Conservation (phyloP, 1,284 basidiomycete species). For the Schizophyllum amplum region DNA sequence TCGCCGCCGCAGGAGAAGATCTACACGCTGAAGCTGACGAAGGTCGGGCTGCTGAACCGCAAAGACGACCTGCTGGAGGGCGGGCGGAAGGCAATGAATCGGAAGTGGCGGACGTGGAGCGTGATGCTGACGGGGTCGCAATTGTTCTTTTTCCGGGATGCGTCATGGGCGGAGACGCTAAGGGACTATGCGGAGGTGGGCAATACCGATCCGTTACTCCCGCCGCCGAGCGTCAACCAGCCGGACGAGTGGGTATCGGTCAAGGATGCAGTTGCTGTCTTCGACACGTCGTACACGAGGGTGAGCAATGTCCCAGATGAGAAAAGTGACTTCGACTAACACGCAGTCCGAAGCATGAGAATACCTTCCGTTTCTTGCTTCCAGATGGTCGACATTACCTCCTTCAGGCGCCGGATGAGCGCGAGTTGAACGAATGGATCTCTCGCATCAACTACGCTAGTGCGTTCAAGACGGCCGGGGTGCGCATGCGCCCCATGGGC, state of each 20-base stretch:
- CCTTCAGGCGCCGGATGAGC: constrained; percentile 65
- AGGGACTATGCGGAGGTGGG: constrained; percentile 27
- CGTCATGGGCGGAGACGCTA: constrained; percentile 56
- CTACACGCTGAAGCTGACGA: constrained; percentile 67
- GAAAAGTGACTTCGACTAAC: neutral
- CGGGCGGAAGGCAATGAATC: constrained; percentile 65
- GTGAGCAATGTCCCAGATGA: constrained; percentile 27
- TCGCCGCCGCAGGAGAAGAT: neutral
- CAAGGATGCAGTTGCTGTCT: constrained; percentile 72
- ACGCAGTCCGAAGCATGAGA: constrained; percentile 38
- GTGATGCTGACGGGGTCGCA: constrained; percentile 88
- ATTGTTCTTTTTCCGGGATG: constrained; percentile 87
- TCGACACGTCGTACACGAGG: constrained; percentile 71
- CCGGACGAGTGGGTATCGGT: constrained; percentile 87
- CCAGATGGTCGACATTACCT: constrained; percentile 76
- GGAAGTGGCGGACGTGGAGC: constrained; percentile 88
- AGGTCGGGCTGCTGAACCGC: constrained; percentile 75
- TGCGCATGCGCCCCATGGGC: constrained; percentile 72
- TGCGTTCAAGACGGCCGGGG: constrained; percentile 81
- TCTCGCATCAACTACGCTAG: constrained; percentile 92
- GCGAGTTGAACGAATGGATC: constrained; percentile 89
- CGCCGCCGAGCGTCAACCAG: constrained; percentile 57
- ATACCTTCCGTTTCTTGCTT: constrained; percentile 77
- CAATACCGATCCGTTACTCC: constrained; percentile 28
- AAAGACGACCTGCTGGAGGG: constrained; percentile 79